phyloP scores from a whole-genome alignment of 2,329 filamentous ascomycete species.

The Trichoderma breve region DNA sequence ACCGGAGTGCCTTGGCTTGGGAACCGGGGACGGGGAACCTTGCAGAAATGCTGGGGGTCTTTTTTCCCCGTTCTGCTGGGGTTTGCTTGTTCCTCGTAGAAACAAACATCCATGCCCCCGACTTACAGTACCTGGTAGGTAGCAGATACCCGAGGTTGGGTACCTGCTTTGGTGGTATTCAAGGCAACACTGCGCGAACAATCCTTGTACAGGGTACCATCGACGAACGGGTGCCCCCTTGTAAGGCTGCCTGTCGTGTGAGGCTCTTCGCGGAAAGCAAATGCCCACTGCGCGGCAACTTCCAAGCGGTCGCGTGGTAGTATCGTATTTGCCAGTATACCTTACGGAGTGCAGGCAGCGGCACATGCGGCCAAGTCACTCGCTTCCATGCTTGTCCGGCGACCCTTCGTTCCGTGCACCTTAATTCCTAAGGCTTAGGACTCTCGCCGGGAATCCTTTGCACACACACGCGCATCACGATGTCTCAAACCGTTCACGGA shows the following conservation, averaged over 20 bases:
- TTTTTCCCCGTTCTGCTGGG: not conserved
- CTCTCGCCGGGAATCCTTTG: not conserved
- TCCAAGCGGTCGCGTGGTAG: not conserved
- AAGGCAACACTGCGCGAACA: not conserved
- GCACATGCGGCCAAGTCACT: not conserved
- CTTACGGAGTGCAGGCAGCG: not conserved
- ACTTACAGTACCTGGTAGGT: not conserved
- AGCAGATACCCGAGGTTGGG: not conserved
- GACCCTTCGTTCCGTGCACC: not conserved
- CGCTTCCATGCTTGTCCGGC: not conserved
- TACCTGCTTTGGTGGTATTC: not conserved
- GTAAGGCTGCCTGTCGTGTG: not conserved
- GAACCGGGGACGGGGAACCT: constrained; percentile 6
- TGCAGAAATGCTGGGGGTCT: constrained; percentile 2
- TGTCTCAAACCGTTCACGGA: not conserved
- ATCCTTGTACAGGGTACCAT: not conserved
- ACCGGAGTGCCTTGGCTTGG: not conserved
- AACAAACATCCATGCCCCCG: not conserved
- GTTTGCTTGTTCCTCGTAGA: not conserved
- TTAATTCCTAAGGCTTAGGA: not conserved
- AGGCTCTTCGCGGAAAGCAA: not conserved
- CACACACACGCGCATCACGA: not conserved
- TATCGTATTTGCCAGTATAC: not conserved
- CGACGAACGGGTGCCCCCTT: not conserved
- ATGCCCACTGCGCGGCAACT: not conserved